Evolutionary conservation across 139 green algal species (phyloP).

Genomic region (Coelastrella sp.): DNA sequence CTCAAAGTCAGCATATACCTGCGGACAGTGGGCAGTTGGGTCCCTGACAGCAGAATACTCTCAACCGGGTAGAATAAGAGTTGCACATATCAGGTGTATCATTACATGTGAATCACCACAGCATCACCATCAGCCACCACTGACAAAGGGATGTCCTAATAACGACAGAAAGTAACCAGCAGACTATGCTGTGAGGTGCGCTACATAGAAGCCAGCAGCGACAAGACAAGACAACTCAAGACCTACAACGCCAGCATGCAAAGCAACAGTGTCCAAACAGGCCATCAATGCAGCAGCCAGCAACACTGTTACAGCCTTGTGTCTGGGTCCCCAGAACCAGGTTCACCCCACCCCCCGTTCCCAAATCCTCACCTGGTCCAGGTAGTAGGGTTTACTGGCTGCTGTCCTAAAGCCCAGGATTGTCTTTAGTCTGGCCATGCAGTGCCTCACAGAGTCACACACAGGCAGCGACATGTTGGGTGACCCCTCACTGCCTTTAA

Average conservation of each 20-base stretch:
- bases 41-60: neutral
- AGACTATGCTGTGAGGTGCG: too few species aligned
- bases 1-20: conserved; percentile 38
- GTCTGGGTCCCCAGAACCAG: neutral
- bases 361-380: conserved; percentile 12
- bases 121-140: too few species aligned
- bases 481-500: neutral
- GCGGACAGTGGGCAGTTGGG: neutral
- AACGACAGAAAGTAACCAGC: too few species aligned
- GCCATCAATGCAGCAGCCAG: too few species aligned
- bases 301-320: too few species aligned
- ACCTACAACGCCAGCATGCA: too few species aligned
- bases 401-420: neutral
- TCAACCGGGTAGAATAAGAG: too few species aligned
- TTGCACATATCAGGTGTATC: neutral
- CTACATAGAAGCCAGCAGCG: too few species aligned
- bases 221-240: too few species aligned
- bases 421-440: conserved; percentile 1
- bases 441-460: neutral
- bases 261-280: too few species aligned
- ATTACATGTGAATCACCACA: neutral
- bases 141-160: too few species aligned
- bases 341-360: neutral
- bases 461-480: conserved; percentile 8
- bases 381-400: conserved; percentile 7